Percentiles rank a stretch among this genome's conserved stretches.
Evolutionary conservation across 768 basidiomycete species (phyloP).

Genomic region (Glaciozyma martinii): DNA sequence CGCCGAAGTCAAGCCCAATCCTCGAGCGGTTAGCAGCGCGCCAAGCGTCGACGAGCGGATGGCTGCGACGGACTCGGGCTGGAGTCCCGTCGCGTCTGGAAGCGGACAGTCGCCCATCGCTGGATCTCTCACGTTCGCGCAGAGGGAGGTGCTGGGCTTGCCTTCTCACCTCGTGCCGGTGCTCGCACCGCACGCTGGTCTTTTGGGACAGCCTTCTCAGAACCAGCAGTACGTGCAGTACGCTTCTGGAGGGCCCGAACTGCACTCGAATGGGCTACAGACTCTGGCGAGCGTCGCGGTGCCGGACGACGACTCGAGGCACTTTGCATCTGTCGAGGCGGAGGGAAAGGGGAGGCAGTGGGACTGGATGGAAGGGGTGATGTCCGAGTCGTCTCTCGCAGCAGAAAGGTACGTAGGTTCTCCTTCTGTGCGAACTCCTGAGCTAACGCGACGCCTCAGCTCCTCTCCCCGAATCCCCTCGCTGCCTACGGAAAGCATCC

Average conservation of each 20-base stretch:
- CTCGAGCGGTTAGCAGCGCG: too few species aligned
- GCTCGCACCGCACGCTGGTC: not conserved
- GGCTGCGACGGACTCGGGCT: too few species aligned
- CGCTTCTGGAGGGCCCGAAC: not conserved
- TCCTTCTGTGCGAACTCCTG: not conserved
- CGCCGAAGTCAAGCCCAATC: not conserved
- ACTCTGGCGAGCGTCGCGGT: constrained; percentile 11
- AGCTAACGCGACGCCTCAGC: not conserved
- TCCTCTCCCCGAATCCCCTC: not conserved
- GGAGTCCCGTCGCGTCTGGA: too few species aligned
- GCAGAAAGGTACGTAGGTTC: not conserved
- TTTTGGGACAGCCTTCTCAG: not conserved
- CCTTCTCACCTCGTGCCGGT: not conserved
- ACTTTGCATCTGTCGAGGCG: not conserved
- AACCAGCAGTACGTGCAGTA: not conserved
- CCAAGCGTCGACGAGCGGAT: too few species aligned
- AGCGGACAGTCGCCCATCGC: too few species aligned
- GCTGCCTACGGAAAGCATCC: constrained; percentile 12
- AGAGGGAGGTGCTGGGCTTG: not conserved
- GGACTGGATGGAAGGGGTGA: constrained; percentile 12
- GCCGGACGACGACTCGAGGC: not conserved
- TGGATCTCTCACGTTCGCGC: too few species aligned
- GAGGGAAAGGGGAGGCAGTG: not conserved
- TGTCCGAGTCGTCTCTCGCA: not conserved
- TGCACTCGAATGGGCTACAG: constrained; percentile 1